Evolutionary conservation across 441 rosid species (phyloP).

Genomic region (Melastoma candidum): DNA sequence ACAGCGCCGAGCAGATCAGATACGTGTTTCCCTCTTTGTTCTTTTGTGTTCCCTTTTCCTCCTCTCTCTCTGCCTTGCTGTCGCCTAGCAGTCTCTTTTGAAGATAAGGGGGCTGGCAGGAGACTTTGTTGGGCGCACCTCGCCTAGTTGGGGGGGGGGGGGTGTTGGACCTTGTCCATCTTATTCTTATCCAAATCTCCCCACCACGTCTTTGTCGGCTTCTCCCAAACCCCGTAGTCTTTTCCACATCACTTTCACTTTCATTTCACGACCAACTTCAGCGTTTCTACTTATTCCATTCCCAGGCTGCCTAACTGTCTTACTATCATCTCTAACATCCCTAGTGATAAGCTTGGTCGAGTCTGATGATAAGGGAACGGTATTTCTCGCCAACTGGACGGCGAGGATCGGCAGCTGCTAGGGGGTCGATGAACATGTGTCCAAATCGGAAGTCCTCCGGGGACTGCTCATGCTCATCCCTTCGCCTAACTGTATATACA

Average conservation of each 20-base stretch:
- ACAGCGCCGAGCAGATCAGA: no score
- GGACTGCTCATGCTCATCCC: slow-evolving; percentile 32
- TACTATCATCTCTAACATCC: slow-evolving; percentile 8
- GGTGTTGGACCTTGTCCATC: no score
- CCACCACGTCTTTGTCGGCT: no score
- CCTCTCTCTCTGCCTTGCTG: neutral
- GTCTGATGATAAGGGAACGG: slow-evolving; percentile 33
- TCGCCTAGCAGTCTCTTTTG: neutral
- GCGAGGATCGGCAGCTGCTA: slow-evolving; percentile 5
- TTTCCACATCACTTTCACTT: no score
- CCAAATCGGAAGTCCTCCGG: slow-evolving; percentile 46
- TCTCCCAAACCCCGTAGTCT: no score
- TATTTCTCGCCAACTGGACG: slow-evolving; percentile 22
- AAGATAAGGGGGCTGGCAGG: no score
- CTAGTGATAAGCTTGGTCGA: slow-evolving; percentile 18
- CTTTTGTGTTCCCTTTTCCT: slow-evolving; percentile 34
- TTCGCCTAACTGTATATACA: slow-evolving; percentile 3
- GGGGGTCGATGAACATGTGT: slow-evolving; percentile 46
- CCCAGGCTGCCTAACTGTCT: slow-evolving; percentile 29
- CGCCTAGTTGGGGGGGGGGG: no score
- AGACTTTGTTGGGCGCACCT: no score
- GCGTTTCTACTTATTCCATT: slow-evolving; percentile 7
- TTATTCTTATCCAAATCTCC: no score
- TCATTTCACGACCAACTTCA: no score
- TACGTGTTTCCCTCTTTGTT: slow-evolving; percentile 15